Evolutionary conservation across 352 stramenopile species (phyloP), one percentile per base, ranked within the genome.

Genomic region (Pythium rhizo-oryzae): DNA sequence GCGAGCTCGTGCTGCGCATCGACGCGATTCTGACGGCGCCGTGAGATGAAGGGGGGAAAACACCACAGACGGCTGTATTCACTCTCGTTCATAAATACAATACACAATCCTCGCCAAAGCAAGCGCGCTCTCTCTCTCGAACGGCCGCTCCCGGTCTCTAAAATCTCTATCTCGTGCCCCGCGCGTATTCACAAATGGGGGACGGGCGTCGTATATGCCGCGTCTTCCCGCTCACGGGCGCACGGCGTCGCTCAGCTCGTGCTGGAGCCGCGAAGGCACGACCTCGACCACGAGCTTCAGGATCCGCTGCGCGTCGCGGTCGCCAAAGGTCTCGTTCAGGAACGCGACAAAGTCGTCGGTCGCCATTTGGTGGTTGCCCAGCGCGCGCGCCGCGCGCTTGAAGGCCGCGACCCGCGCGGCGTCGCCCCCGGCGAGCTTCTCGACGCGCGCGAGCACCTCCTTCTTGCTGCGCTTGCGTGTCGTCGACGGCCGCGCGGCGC

Each of bases 281-380:
- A 85, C 83, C 16, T 91, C 83, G 16, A 81, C 79, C 25, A 90
- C 81, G 15, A 93, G 67, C n/a, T 78, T 67, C 21, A 93, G 72
- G 19, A 93, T 72, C n/a, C 88, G 75, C 37, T 81, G 69, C 6
- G 81, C 81, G 62, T 82, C 72, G n/a, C 68, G 63, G 18, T 83
- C 80, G 39, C 80, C 80, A 58, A 92, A 91, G 11, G 80, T 90
- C 41, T 73, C 65, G 39, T 77, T 78, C 63, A 91, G 55, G 39
- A 90, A 89, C 41, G 72, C 57, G 13, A 89, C 81, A 60, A 93
- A 93, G 28, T 79, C 80, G 56, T 79, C 67, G 6, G 77, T 79
- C 25, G 73, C 83, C 83, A 93, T 92, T 33, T 91, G 81, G 60
- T 89, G 74, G 46, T 81, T 91, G 25, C 85, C 85, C 24, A 93